These are phyloP conservation scores for Puccinia hordei DNA, from an alignment of 1,284 basidiomycete species.

Conservation along the genomic window DNA sequence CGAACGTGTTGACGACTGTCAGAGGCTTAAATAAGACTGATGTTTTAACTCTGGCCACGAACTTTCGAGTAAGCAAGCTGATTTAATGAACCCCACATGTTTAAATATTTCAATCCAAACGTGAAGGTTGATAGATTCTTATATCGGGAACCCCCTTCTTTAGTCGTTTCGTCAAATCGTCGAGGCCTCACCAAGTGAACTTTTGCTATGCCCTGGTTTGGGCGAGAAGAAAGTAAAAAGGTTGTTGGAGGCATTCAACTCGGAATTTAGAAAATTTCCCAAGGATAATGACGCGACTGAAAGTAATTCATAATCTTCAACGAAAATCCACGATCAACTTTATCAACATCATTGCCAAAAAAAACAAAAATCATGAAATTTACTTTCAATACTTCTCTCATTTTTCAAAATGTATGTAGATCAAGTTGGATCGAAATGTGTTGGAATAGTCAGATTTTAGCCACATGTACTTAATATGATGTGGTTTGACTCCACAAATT, in stretches of 20 bases:
- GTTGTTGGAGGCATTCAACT: slow-evolving; percentile 63
- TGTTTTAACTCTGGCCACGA: slow-evolving; percentile 84
- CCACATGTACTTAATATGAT: too few species aligned
- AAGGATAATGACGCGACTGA: neutral
- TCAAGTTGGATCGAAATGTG: too few species aligned
- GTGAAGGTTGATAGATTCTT: neutral
- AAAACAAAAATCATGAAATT: too few species aligned
- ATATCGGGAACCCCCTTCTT: slow-evolving; percentile 27
- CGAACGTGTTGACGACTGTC: slow-evolving; percentile 82
- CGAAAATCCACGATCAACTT: too few species aligned
- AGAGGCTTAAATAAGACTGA: slow-evolving; percentile 97
- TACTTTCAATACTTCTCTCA: too few species aligned
- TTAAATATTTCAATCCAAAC: too few species aligned
- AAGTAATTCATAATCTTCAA: neutral
- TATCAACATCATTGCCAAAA: too few species aligned
- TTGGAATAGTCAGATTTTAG: too few species aligned
- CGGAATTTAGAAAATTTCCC: slow-evolving; percentile 59
- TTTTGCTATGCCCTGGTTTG: slow-evolving; percentile 84
- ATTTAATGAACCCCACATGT: neutral
- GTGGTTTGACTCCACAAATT: too few species aligned
- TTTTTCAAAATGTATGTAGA: too few species aligned
- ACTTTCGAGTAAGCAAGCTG: slow-evolving; percentile 78
- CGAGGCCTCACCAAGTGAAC: slow-evolving; percentile 70
- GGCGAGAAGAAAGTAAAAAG: slow-evolving; percentile 88
- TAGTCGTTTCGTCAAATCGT: slow-evolving; percentile 83